Conservation (phyloP, 208 protist species). For the Balamuthia mandrillaris region DNA sequence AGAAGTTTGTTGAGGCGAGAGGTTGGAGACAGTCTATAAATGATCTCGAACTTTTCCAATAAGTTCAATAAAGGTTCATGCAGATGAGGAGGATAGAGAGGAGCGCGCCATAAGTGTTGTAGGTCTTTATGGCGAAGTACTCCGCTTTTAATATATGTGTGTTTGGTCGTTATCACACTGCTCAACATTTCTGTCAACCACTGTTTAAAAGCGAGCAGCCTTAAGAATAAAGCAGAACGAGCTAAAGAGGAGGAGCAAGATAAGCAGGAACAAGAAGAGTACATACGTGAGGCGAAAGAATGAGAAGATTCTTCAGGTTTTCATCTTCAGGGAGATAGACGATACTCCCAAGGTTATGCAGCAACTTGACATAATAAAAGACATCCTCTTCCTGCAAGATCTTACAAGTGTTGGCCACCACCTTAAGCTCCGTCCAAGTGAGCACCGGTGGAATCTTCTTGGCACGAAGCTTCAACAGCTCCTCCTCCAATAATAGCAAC, state of each 20-base stretch:
- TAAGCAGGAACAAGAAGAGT: too few relatives aligned
- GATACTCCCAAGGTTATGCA: conserved; percentile 20
- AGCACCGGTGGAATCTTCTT: background rate
- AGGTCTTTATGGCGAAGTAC: conserved; percentile 30
- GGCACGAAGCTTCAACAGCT: background rate
- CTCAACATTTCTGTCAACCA: conserved; percentile 37
- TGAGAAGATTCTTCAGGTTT: background rate
- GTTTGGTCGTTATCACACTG: conserved; percentile 10
- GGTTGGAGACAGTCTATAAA: background rate
- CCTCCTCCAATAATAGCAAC: background rate
- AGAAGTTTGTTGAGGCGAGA: too few relatives aligned
- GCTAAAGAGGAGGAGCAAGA: too few relatives aligned
- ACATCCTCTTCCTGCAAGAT: conserved; percentile 9
- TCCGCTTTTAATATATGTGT: conserved; percentile 26
- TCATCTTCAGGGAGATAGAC: conserved; percentile 25
- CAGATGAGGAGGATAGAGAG: conserved; percentile 5
- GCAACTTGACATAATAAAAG: background rate
- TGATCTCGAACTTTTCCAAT: conserved; percentile 32
- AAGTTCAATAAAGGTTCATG: background rate
- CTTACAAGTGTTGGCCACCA: background rate
- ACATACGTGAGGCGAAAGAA: background rate
- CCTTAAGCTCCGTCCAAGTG: background rate
- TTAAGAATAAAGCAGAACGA: background rate
- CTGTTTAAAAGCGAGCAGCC: too few relatives aligned
- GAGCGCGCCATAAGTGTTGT: conserved; percentile 20